Evolutionary conservation across 2,329 filamentous ascomycete species (phyloP), one percentile per base, ranked within the genome.

Genomic region (Microsporum audouinii): DNA sequence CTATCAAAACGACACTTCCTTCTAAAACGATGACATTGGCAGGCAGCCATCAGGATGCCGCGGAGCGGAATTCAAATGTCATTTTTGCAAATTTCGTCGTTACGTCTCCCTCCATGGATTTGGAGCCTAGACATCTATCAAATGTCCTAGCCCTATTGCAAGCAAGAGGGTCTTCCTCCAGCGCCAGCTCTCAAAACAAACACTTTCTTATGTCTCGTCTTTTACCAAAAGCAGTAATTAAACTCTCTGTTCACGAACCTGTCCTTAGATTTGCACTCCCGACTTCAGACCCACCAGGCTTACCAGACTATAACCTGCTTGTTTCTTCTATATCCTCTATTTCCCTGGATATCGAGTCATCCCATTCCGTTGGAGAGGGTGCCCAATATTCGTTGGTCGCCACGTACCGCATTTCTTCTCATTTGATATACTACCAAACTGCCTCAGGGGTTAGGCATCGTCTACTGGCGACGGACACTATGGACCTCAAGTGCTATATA

Each of bases 291-390:
- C 71, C 76, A 56, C 73, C 78, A 3, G 71, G 71, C 2, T 80
- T 84, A 0, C 89, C 91, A 63, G 91, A 97, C 66, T 97, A 94
- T 66, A 94, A 99, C 70, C 81, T 99, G 34, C 88, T 99, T 51
- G 96, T 99, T 56, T 96, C 90, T 0, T 94, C 91, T 1, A 89
- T 96, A 8, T 97, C 95, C 0, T 96, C 92, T 0, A 84, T 97
- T 41, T 95, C 92, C 0, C 77, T 97, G 27, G 94, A 99, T 68
- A 82, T 95, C 56, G 94, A 99, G 70, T 96, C 94, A 0, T 96
- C 91, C n/a, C 94, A 99, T 74, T 94, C 90, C 2, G 80, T 87
- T 0, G 84, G 89, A 39, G 88, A 88, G 61, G 88, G 95, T 38
- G 77, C 91, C 2, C 88, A 96, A 70, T 99, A 99, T 73, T 89